Base-by-base conservation (phyloP, 306 rosid genomes). In the Rosa persica region DNA sequence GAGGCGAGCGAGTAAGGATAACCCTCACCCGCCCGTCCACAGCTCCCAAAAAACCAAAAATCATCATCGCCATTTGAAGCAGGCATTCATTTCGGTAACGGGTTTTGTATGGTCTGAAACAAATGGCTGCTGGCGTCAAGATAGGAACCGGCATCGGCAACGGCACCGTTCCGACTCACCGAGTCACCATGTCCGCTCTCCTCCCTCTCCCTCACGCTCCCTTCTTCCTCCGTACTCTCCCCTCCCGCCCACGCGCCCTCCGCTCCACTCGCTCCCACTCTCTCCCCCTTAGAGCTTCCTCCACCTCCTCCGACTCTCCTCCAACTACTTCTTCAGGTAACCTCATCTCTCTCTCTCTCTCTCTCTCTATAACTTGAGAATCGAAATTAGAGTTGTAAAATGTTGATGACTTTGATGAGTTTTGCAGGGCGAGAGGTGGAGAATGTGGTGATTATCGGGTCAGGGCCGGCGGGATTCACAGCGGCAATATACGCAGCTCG, bases 401-500 rank as follows among this genome's bases (percentile, higher is more conserved):
- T 39, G 4, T 2, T 38, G 40, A 38, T 38, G 40, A 39, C 0
- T 54, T 19, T 54, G 61, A n/a, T n/a, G 61, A 54, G 12, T 22
- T 55, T 11, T 57, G 77, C 92, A 89, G 94, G 76, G 55, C 78
- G 83, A 30, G 89, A 52, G 25, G 68, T 94, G 54, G 98, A 92
- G 88, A 94, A 94, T 88, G 82, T 94, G 84, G 97, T 92, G 62
- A 94, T 94, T 74, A 78, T 92, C 72, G 98, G 98, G 51, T 92
- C 98, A 34, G 97, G 98, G 30, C 98, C 97, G 38, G 98, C 98
- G 38, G 98, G 98, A 72, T 92, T 87, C 74, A 90, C 97, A 12
- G 98, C 97, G 16, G 97, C 98, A 69, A 94, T 94, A 82, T 94
- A 94, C 70, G 93, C 98, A 12, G 97, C 93, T 0, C 89, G 98